Evolutionary conservation across 805 yeast species (phyloP), one percentile per base, ranked within the genome.

Genomic region (Candida nitratophila): DNA sequence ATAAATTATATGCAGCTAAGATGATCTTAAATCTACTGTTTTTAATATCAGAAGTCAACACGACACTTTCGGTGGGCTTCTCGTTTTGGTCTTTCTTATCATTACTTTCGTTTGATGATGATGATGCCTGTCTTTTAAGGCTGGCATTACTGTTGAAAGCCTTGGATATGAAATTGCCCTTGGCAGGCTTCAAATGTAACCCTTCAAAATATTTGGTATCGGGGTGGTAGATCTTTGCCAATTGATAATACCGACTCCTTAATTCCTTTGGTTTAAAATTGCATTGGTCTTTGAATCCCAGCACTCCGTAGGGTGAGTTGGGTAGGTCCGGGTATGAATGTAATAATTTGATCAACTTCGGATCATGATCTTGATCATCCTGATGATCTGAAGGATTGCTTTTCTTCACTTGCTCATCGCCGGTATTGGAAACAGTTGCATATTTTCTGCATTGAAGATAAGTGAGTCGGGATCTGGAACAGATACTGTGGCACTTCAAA

Each of bases 151-250:
- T 22, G 27, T 16, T 12, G 15, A 24, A 9, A 11, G 20, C 7
- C 47, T 41, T 17, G 44, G 29, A 20, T 11, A 22, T n/a, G 10
- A 22, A 15, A 24, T 22, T 36, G 15, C 12, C 26, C 7, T 8
- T 10, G 4, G 8, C 12, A 31, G 29, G 36, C 19, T 15, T 21
- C 14, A 40, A 32, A 20, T 24, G 12, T 12, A 46, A 47, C n/a
- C 61, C 61, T 37, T 54, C 49, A 31, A 49, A 53, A 14, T 50
- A 39, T 34, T 44, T 47, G 5, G 65, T 52, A 50, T 89, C 97
- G 0, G 97, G 96, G 58, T 89, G 96, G 53, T 89, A 89, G 10
- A 80, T 56, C 59, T 84, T 86, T 11, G 89, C 89, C 39, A 78
- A 65, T 43, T 74, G 69, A 50, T 74, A 76, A 54, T 82, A 84